Percentiles rank a stretch among this genome's conserved stretches.
phyloP scores from a whole-genome alignment of 768 basidiomycete genomes.

The Trametes punicea region DNA sequence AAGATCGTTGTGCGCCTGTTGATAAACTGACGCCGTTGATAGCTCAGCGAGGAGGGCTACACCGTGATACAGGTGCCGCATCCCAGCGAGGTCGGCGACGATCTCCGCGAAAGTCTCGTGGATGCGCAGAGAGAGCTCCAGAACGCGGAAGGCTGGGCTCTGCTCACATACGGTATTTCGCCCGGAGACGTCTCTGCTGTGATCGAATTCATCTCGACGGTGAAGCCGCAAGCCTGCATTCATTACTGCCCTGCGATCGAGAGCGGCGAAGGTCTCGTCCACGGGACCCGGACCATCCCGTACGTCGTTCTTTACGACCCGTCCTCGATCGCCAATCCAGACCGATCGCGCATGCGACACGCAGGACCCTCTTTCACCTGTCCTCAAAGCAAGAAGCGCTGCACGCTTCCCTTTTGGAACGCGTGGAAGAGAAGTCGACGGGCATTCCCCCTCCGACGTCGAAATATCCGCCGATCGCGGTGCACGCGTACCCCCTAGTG shows the following conservation, averaged over 20 bases:
- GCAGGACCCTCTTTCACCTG: conserved; percentile 36
- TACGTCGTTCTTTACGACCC: conserved; percentile 11
- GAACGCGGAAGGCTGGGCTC: conserved; percentile 8
- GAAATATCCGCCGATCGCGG: conserved; percentile 29
- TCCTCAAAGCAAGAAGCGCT: conserved; percentile 36
- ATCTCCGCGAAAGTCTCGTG: conserved; percentile 22
- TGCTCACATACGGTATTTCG: conserved; percentile 19
- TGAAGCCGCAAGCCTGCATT: conserved; percentile 30
- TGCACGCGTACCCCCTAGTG: conserved; percentile 37
- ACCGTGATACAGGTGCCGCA: conserved; percentile 32
- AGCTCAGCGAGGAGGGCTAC: conserved; percentile 41
- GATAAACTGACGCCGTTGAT: background rate
- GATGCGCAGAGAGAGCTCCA: conserved; percentile 9
- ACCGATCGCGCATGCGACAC: background rate
- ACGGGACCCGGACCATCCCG: conserved; percentile 30
- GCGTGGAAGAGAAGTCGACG: conserved; percentile 25
- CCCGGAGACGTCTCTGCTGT: background rate
- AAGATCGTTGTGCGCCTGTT: background rate
- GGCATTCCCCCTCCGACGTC: conserved; percentile 29
- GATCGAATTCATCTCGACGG: background rate
- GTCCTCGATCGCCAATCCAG: background rate
- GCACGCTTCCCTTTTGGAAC: conserved; percentile 29
- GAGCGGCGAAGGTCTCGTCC: conserved; percentile 27
- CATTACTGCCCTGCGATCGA: conserved; percentile 35
- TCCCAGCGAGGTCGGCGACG: conserved; percentile 17